Evolutionary conservation across 1,284 basidiomycete species (phyloP), one percentile per base, ranked within the genome.

Genomic region (Melampsora americana): DNA sequence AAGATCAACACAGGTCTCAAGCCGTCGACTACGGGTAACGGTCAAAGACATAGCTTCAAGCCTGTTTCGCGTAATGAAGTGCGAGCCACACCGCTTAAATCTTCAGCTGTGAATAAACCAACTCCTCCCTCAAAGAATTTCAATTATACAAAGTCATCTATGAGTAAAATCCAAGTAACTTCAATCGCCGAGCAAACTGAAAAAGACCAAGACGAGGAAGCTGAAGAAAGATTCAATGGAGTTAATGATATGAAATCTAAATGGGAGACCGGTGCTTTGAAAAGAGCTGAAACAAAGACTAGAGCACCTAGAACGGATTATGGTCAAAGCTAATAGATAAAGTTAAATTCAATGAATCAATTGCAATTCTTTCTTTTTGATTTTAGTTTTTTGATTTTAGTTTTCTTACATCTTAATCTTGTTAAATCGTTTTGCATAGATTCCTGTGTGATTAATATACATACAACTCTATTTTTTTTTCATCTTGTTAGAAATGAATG

Each of bases 301-400:
- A 39, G 59, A 18, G 50, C 35, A 7, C 73, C 73, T 28, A 39
- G 73, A 23, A 30, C 73, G 14, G 73, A 75, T 68, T 75, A 75
- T 50, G 73, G 73, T 9, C 73, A 75, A 61, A 66, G 23, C 5
- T 26, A 32, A 62, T 62, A 1, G 26, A 20, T 26, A 20, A 56
- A 2, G 18, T 5, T 56, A 9, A 9, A 35, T 35, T 35, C 5
- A 35, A 35, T 35, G 5, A 35, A 35, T 35, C 5, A 35, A 4
- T 35, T 35, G 35, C 35, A 35, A 35, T 35, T 35, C 9, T 35
- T 35, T 9, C 3, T 35, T 9, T 35, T 35, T 35, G 5, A 4
- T 35, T 35, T 35, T 35, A 4, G 3, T 9, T 35, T 35, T 35
- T 35, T 9, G 3, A 4, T 35, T 35, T 35, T 35, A 4, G 5